A percentile compares a stretch with the other conserved stretches of the same genome.
phyloP scores from a whole-genome alignment of 2,329 filamentous ascomycete genomes.

The Ramichloridium luteum region DNA sequence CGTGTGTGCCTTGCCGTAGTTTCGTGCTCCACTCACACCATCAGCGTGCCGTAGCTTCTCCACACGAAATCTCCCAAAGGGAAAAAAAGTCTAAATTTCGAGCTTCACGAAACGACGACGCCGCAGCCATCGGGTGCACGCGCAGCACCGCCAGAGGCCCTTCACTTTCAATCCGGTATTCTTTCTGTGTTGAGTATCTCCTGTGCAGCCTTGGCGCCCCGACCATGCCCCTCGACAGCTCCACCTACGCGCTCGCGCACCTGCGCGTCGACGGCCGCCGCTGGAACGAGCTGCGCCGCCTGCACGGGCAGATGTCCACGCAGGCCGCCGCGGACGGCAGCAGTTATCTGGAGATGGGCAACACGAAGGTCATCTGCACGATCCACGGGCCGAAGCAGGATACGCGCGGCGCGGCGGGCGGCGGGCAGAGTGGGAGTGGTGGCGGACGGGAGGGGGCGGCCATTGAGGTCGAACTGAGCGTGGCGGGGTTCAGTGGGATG shows the following conservation, averaged over 20 bases:
- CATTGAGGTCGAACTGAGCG: constrained; percentile 67
- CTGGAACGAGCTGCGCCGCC: constrained; percentile 91
- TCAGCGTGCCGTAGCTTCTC: no score
- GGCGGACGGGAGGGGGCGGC: constrained; percentile 44
- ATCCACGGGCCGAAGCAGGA: constrained; percentile 75
- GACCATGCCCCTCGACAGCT: constrained; percentile 89
- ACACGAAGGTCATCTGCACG: constrained; percentile 92
- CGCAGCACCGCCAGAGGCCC: no score
- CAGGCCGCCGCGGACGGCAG: constrained; percentile 88
- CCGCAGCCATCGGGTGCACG: no score
- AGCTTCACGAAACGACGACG: no score
- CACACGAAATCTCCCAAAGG: no score
- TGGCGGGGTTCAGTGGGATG: constrained; percentile 78
- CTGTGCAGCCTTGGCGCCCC: no score
- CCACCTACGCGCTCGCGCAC: constrained; percentile 76
- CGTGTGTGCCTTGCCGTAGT: no score
- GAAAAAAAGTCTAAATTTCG: no score
- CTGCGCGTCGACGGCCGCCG: constrained; percentile 58
- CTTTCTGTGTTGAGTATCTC: no score
- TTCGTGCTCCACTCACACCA: no score
- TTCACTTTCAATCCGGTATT: no score
- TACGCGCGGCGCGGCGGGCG: constrained; percentile 35
- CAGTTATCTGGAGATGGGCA: constrained; percentile 90
- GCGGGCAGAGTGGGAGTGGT: constrained; percentile 24
- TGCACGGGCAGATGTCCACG: constrained; percentile 80